Percentiles rank a stretch among this genome's conserved stretches.
These are phyloP conservation scores for Exophiala alcalophila DNA, from an alignment of 2,329 filamentous ascomycete genomes.

Conservation along the genomic window DNA sequence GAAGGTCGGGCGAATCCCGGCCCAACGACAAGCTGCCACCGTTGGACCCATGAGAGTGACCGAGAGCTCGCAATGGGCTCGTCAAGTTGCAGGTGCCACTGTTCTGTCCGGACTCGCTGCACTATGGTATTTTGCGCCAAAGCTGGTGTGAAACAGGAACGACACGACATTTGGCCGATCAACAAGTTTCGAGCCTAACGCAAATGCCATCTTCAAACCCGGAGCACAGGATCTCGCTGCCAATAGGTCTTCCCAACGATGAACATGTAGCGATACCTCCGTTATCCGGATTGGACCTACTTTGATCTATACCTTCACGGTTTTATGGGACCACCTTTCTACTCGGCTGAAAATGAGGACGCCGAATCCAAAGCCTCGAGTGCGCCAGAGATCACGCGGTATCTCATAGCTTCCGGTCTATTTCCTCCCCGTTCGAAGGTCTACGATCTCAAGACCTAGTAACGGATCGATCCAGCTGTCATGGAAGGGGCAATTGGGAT, in stretches of 20 bases:
- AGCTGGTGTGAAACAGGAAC: constrained; percentile 23
- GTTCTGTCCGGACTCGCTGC: constrained; percentile 32
- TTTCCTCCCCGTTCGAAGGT: no score
- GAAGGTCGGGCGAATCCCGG: constrained; percentile 1
- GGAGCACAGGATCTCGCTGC: no score
- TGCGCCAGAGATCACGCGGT: constrained; percentile 24
- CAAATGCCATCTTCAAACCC: no score
- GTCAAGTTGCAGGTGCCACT: constrained; percentile 31
- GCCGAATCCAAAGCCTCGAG: constrained; percentile 19
- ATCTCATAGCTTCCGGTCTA: constrained; percentile 20
- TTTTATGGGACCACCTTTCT: constrained; percentile 14
- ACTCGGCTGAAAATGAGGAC: constrained; percentile 7
- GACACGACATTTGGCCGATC: no score
- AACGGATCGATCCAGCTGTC: background rate
- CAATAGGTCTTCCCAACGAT: no score
- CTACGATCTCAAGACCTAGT: constrained; percentile 12
- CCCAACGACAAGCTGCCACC: constrained; percentile 12
- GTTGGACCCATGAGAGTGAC: constrained; percentile 19
- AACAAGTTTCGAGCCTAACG: no score
- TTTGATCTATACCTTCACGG: no score
- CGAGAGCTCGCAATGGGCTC: constrained; percentile 29
- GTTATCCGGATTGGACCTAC: no score
- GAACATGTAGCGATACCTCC: no score
- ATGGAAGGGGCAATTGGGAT: background rate
- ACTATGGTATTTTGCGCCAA: constrained; percentile 32